These are phyloP conservation scores for Paspalum vaginatum DNA, from an alignment of 176 grass and related monocot genomes.

Conservation along the genomic window DNA sequence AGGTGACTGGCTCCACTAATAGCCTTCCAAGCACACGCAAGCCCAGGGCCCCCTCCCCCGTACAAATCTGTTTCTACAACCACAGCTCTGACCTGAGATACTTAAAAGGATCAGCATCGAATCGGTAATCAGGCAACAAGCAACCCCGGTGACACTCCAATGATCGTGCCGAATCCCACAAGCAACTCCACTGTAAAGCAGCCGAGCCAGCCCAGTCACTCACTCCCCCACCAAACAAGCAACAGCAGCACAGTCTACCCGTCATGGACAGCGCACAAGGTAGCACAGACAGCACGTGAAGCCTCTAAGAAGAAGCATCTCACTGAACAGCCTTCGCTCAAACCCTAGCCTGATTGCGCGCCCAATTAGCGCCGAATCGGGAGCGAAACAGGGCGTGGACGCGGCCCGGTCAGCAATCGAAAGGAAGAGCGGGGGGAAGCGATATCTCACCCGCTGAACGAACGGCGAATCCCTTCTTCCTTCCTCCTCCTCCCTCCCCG, in stretches of 20 bases:
- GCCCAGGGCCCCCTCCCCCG: neutral
- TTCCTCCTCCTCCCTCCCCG: neutral
- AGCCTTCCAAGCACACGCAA: neutral
- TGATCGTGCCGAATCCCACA: conserved; percentile 13
- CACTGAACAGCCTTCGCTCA: neutral
- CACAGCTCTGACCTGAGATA: neutral
- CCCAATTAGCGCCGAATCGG: conserved; percentile 8
- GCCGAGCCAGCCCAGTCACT: neutral
- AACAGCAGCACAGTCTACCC: neutral
- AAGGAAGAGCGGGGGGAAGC: neutral
- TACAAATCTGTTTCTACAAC: neutral
- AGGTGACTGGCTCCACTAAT: neutral
- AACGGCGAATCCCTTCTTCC: neutral
- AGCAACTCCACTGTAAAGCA: conserved; percentile 30
- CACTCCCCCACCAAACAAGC: conserved; percentile 12
- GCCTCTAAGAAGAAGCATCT: neutral
- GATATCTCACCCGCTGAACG: neutral
- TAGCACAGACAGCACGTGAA: neutral
- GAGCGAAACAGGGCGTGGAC: neutral
- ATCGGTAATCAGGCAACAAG: conserved; percentile 32
- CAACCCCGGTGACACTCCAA: conserved; percentile 27
- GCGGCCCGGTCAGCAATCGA: neutral
- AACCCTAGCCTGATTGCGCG: neutral
- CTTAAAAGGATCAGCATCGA: conserved; percentile 7
- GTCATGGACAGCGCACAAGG: neutral